Percentiles rank a stretch among this genome's conserved stretches.
These are phyloP conservation scores for Aspergillus tamarii DNA, from an alignment of 2,329 filamentous ascomycete species.

Conservation along the genomic window DNA sequence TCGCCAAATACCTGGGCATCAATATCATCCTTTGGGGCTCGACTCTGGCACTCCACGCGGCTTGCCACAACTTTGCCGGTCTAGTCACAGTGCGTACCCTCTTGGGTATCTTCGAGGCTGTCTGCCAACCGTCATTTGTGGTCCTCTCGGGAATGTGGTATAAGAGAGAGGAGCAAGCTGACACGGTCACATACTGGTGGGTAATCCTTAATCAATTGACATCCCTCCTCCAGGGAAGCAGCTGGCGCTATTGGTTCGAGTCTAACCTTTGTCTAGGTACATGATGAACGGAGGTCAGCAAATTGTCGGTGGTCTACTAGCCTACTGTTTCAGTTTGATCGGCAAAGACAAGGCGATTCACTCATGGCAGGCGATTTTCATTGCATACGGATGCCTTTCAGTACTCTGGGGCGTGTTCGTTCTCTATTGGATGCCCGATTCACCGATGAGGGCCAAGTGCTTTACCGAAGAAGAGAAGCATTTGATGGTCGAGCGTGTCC, in stretches of 20 bases:
- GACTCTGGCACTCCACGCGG: conserved; percentile 63
- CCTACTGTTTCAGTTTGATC: conserved; percentile 59
- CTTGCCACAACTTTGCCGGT: conserved; percentile 62
- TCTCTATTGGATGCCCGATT: conserved; percentile 67
- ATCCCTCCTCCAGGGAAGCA: background rate
- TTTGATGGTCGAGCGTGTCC: conserved; percentile 64
- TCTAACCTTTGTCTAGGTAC: conserved; percentile 46
- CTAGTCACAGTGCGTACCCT: conserved; percentile 65
- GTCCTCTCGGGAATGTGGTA: conserved; percentile 73
- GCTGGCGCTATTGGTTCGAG: background rate
- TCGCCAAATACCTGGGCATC: conserved; percentile 67
- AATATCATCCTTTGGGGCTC: conserved; percentile 68
- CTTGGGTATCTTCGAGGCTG: conserved; percentile 72
- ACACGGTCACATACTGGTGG: conserved; percentile 70
- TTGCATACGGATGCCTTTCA: conserved; percentile 66
- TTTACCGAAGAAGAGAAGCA: conserved; percentile 68
- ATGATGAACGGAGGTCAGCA: conserved; percentile 79
- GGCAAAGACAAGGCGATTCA: conserved; percentile 54
- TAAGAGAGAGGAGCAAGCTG: conserved; percentile 67
- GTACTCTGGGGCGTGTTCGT: conserved; percentile 69
- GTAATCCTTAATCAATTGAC: background rate
- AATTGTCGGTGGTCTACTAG: conserved; percentile 71
- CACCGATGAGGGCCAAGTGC: conserved; percentile 72
- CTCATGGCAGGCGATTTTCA: conserved; percentile 71
- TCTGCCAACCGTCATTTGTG: conserved; percentile 70